phyloP scores from a whole-genome alignment of 169 alveolate genomes.

The Plasmodium vivax region DNA sequence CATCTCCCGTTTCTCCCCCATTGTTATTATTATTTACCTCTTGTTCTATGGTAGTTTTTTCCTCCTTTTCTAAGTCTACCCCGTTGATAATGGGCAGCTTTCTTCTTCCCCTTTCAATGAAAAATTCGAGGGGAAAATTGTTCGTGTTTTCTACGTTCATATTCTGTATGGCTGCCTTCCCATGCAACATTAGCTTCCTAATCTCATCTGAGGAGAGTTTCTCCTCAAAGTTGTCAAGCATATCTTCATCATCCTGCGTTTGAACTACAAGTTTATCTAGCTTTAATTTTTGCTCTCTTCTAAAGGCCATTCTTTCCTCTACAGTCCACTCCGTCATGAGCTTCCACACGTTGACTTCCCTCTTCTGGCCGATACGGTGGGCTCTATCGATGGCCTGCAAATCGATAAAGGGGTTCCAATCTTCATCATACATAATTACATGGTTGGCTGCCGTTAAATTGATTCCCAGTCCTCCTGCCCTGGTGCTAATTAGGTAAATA shows the following conservation, averaged over 20 bases:
- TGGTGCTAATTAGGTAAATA: constrained; percentile 89
- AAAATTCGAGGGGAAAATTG: constrained; percentile 76
- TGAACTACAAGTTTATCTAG: constrained; percentile 90
- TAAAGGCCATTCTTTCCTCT: constrained; percentile 98
- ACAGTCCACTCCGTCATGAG: constrained; percentile 97
- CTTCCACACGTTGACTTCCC: constrained; percentile 97
- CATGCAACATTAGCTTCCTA: constrained; percentile 87
- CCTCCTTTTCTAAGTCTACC: constrained; percentile 69
- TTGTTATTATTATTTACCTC: constrained; percentile 72
- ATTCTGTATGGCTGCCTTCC: constrained; percentile 86
- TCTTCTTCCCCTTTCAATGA: constrained; percentile 75
- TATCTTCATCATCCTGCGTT: constrained; percentile 79
- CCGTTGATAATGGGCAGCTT: constrained; percentile 78
- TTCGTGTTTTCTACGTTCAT: constrained; percentile 76
- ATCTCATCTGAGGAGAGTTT: constrained; percentile 88
- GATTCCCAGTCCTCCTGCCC: constrained; percentile 98
- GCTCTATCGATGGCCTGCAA: constrained; percentile 99
- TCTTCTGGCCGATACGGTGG: constrained; percentile 98
- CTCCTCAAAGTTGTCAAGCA: constrained; percentile 76
- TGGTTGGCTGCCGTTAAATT: constrained; percentile 98
- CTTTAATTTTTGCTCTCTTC: constrained; percentile 93
- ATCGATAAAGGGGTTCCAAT: constrained; percentile 99
- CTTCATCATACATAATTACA: constrained; percentile 99
- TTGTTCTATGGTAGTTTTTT: constrained; percentile 43
- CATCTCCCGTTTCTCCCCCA: background rate